Evolutionary conservation across 306 rosid genomes (phyloP).

Genomic region (Dalbergia cultrata): DNA sequence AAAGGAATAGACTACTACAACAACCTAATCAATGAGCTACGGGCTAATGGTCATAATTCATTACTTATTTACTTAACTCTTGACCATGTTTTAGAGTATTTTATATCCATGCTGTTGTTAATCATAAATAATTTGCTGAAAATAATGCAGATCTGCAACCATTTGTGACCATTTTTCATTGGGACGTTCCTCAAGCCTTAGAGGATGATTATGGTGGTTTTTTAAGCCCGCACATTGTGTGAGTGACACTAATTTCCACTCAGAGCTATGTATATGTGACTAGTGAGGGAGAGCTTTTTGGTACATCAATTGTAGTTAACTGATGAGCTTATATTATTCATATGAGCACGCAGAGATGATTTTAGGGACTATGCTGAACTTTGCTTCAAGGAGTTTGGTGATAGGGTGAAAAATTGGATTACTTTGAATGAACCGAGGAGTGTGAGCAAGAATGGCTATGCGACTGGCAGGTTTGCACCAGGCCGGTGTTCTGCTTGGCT

Average conservation of each 20-base stretch:
- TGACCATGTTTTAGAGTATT: neutral
- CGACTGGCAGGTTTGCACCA: conserved; percentile 60
- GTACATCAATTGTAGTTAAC: conserved; percentile 17
- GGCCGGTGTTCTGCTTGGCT: conserved; percentile 72
- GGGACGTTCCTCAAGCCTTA: conserved; percentile 56
- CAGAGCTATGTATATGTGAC: neutral
- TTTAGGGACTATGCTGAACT: conserved; percentile 67
- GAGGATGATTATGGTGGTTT: conserved; percentile 67
- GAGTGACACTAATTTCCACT: conserved; percentile 42
- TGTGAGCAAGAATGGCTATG: conserved; percentile 56
- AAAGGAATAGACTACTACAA: conserved; percentile 68
- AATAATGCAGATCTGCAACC: conserved; percentile 50
- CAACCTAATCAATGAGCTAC: conserved; percentile 64
- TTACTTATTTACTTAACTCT: neutral
- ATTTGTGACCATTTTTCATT: conserved; percentile 52
- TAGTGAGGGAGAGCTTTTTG: conserved; percentile 12
- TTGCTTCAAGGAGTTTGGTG: conserved; percentile 74
- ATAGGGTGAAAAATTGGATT: conserved; percentile 75
- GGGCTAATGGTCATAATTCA: conserved; percentile 57
- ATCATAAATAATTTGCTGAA: neutral
- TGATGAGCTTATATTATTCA: conserved; percentile 7
- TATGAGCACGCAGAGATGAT: conserved; percentile 52
- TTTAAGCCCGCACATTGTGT: conserved; percentile 61
- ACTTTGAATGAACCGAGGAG: conserved; percentile 73
- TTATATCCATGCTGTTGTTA: conserved; percentile 3